Percentiles rank a stretch among this genome's conserved stretches.
Evolutionary conservation across 2,329 filamentous ascomycete species (phyloP).

Genomic region (Trichoderma cornu-damae): DNA sequence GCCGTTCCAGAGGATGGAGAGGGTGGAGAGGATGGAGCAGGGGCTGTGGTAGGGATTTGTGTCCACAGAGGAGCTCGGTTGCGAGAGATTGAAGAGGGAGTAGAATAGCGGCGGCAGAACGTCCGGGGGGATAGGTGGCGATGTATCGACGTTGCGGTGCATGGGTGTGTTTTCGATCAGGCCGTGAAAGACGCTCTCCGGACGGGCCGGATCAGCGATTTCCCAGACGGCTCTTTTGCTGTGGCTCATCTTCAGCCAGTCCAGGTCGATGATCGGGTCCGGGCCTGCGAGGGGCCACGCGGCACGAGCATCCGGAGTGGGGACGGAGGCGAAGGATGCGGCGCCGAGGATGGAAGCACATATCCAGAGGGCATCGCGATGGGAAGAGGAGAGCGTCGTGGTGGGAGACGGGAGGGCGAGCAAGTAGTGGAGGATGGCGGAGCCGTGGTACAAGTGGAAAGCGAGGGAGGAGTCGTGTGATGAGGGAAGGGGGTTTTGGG

Average conservation of each 20-base stretch:
- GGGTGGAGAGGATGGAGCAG: conserved; percentile 34
- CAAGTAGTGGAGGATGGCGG: conserved; percentile 43
- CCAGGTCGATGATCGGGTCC: conserved; percentile 40
- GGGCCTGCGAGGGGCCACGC: conserved; percentile 52
- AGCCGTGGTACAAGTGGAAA: conserved; percentile 45
- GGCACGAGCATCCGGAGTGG: conserved; percentile 38
- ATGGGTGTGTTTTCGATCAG: conserved; percentile 22
- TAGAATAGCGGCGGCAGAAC: conserved; percentile 33
- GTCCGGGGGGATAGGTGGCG: conserved; percentile 14
- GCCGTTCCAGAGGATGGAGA: conserved; percentile 35
- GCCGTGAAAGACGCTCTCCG: conserved; percentile 43
- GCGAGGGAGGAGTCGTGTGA: conserved; percentile 33
- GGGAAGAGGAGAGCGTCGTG: conserved; percentile 29
- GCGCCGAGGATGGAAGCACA: conserved; percentile 44
- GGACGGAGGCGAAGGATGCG: conserved; percentile 42
- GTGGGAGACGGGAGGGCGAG: conserved; percentile 31
- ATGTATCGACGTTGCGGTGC: conserved; percentile 17
- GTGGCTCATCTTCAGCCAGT: conserved; percentile 54
- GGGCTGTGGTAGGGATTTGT: conserved; percentile 33
- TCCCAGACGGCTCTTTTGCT: conserved; percentile 52
- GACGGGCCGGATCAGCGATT: conserved; percentile 43
- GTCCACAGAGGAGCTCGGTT: conserved; percentile 21
- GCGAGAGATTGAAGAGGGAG: conserved; percentile 26
- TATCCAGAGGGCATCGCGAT: conserved; percentile 46
- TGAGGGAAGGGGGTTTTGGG: conserved; percentile 16